These are phyloP conservation scores for Hericium coralloides DNA, from an alignment of 768 basidiomycete genomes.

Conservation along the genomic window DNA sequence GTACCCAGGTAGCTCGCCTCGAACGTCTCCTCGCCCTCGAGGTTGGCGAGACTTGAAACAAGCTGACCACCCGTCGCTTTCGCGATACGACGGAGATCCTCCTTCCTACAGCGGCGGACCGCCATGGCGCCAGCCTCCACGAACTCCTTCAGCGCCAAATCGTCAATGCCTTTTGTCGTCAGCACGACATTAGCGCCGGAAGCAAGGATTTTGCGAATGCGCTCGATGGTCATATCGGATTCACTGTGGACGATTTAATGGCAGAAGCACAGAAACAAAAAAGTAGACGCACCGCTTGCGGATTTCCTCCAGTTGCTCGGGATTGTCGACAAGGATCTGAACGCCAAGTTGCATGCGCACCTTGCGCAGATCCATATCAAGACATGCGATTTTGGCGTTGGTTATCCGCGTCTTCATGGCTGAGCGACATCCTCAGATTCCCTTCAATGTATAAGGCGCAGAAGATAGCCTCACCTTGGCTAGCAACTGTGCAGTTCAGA, in stretches of 20 bases:
- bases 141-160: constrained; percentile 96
- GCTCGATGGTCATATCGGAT: constrained; percentile 90
- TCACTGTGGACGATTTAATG: constrained; percentile 47
- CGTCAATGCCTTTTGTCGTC: constrained; percentile 98
- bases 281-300: constrained; percentile 61
- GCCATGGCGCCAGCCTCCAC: constrained; percentile 99
- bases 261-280: neutral
- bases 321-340: constrained; percentile 95
- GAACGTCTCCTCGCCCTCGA: constrained; percentile 97
- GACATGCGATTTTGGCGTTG: constrained; percentile 94
- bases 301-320: constrained; percentile 93
- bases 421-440: constrained; percentile 20
- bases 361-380: constrained; percentile 97
- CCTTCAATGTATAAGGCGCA: neutral
- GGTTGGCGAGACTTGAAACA: constrained; percentile 86
- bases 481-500: constrained; percentile 95
- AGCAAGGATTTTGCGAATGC: constrained; percentile 91
- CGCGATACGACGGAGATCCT: constrained; percentile 93
- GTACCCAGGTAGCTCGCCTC: constrained; percentile 84
- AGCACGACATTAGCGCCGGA: constrained; percentile 95
- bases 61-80: constrained; percentile 94
- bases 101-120: constrained; percentile 94
- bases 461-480: constrained; percentile 66
- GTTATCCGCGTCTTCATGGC: constrained; percentile 96
- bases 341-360: constrained; percentile 96